Conservation (phyloP, 2,329 filamentous ascomycete genomes). For the Claviceps sp. region DNA sequence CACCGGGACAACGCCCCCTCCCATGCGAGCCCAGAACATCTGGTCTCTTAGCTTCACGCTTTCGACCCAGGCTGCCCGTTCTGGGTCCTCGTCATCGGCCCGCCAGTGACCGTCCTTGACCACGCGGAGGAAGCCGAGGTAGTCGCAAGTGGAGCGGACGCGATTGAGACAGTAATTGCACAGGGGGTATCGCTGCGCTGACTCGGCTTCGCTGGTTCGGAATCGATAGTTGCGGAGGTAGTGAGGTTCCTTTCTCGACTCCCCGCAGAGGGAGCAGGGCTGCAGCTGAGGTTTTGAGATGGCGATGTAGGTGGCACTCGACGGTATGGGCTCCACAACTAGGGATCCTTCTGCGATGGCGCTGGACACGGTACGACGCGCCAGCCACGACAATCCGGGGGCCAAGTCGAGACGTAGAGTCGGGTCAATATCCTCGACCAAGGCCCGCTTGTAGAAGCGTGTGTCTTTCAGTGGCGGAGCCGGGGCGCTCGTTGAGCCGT, state of each 20-base stretch:
- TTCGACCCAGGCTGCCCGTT: slow-evolving; percentile 89
- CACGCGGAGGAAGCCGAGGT: slow-evolving; percentile 80
- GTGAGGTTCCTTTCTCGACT: slow-evolving; percentile 55
- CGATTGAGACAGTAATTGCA: slow-evolving; percentile 79
- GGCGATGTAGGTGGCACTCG: slow-evolving; percentile 35
- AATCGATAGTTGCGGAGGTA: slow-evolving; percentile 79
- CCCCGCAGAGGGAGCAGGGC: slow-evolving; percentile 81
- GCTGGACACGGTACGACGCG: slow-evolving; percentile 68
- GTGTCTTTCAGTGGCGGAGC: slow-evolving; percentile 68
- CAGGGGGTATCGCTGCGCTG: slow-evolving; percentile 76
- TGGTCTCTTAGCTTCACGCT: slow-evolving; percentile 77
- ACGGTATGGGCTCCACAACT: slow-evolving; percentile 76
- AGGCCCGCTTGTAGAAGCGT: slow-evolving; percentile 81
- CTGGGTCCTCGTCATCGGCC: slow-evolving; percentile 68
- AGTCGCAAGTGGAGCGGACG: slow-evolving; percentile 80
- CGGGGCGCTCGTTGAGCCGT: slow-evolving; percentile 23
- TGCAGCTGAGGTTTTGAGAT: slow-evolving; percentile 42
- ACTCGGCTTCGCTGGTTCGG: slow-evolving; percentile 73
- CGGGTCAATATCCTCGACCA: slow-evolving; percentile 88
- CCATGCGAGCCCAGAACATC: slow-evolving; percentile 94
- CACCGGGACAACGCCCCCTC: slow-evolving; percentile 75
- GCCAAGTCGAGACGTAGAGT: slow-evolving; percentile 81
- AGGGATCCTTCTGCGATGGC: slow-evolving; percentile 76
- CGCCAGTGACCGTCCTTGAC: slow-evolving; percentile 88
- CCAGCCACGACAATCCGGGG: slow-evolving; percentile 86